phyloP scores from a whole-genome alignment of 2,329 filamentous ascomycete species.

The Fusarium solani-melongenae region DNA sequence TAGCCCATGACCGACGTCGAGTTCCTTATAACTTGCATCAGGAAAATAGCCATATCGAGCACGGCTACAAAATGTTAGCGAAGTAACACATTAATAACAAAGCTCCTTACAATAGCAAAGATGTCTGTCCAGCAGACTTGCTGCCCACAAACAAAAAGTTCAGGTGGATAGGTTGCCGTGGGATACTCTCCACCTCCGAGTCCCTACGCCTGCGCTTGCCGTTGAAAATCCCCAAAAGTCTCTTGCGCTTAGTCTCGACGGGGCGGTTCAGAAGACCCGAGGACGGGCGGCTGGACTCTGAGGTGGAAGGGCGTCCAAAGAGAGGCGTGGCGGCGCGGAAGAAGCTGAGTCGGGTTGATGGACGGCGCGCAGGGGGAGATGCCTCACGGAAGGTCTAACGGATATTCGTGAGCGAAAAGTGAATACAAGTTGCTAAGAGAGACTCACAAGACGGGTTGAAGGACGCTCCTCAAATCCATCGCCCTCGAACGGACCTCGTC shows the following conservation, averaged over 20 bases:
- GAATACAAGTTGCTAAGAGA: fast-evolving
- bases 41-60: slow-evolving; percentile 52
- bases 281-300: slow-evolving; percentile 24
- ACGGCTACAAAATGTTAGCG: slow-evolving; percentile 43
- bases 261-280: slow-evolving; percentile 4
- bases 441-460: slow-evolving; percentile 44
- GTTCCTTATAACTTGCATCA: slow-evolving; percentile 43
- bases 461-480: slow-evolving; percentile 48
- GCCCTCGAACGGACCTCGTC: slow-evolving; percentile 50
- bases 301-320: slow-evolving; percentile 31
- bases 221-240: slow-evolving; percentile 39
- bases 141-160: slow-evolving; percentile 53
- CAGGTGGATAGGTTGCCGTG: slow-evolving; percentile 40
- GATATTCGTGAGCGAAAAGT: not conserved
- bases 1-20: not conserved
- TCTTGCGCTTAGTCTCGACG: slow-evolving; percentile 19
- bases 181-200: slow-evolving; percentile 15
- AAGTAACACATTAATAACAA: fast-evolving
- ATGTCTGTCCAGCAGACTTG: slow-evolving; percentile 49
- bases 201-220: slow-evolving; percentile 44
- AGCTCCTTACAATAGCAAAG: slow-evolving; percentile 50
- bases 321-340: slow-evolving; percentile 43
- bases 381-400: slow-evolving; percentile 41
- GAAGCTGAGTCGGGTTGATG: slow-evolving; percentile 44
- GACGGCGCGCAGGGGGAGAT: slow-evolving; percentile 26